Percentiles rank a stretch among this genome's conserved stretches.
Conservation (phyloP, 352 stramenopile genomes). For the Globisporangium spinosum region DNA sequence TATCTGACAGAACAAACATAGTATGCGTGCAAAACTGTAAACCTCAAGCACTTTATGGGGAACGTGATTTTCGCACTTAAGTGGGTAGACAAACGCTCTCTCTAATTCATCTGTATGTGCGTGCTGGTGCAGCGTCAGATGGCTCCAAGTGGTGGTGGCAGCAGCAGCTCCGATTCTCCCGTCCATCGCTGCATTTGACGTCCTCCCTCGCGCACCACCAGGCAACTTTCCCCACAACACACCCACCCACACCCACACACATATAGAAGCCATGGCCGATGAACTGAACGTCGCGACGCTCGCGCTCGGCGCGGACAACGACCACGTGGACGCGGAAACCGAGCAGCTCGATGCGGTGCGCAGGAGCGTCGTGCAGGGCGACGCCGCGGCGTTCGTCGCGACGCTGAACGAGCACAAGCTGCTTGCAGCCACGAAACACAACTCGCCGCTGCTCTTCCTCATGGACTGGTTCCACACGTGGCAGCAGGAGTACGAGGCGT, state of each 20-base stretch:
- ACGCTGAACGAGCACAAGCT: constrained; percentile 26
- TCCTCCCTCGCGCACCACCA: background rate
- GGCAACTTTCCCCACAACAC: background rate
- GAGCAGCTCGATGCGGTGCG: constrained; percentile 55
- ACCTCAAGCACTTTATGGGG: background rate
- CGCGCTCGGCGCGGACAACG: constrained; percentile 33
- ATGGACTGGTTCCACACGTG: constrained; percentile 87
- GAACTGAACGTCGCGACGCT: constrained; percentile 45
- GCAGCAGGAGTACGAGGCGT: constrained; percentile 85
- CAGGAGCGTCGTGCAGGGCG: constrained; percentile 48
- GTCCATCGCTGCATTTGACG: background rate
- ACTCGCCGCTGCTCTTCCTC: constrained; percentile 56
- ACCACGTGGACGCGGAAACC: constrained; percentile 25
- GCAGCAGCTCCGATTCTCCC: constrained; percentile 1
- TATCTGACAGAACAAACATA: background rate
- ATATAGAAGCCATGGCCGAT: constrained; percentile 25
- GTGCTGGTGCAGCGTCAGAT: background rate
- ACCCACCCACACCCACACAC: background rate
- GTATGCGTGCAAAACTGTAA: background rate
- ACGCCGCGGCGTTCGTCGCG: constrained; percentile 44
- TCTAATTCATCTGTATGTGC: background rate
- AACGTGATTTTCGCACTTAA: constrained; percentile 3
- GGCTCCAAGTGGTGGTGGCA: constrained; percentile 10
- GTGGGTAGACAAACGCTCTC: background rate
- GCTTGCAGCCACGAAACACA: constrained; percentile 25